Percentiles rank a stretch among this genome's conserved stretches.
Conservation (phyloP, 2,329 filamentous ascomycete species). For the Domatiomyces catenatus region DNA sequence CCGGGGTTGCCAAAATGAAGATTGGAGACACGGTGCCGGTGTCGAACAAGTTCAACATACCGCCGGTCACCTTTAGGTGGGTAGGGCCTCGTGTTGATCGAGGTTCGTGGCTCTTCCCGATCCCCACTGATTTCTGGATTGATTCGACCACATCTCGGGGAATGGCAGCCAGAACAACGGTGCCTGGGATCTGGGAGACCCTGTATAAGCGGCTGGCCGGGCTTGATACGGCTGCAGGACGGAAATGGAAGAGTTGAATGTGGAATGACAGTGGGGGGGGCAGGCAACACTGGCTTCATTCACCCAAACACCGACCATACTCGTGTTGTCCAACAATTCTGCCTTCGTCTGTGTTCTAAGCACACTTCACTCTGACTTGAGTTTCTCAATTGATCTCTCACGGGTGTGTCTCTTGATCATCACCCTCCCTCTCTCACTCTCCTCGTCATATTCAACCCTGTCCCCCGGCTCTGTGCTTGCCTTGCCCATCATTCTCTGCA, state of each 20-base stretch:
- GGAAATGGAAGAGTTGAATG: slow-evolving; percentile 12
- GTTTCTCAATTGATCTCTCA: background rate
- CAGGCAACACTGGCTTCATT: background rate
- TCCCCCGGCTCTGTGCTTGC: too few species aligned
- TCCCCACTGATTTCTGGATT: slow-evolving; percentile 26
- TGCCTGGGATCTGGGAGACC: slow-evolving; percentile 29
- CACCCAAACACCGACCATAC: background rate
- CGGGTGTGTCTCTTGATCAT: background rate
- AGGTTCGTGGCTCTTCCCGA: slow-evolving; percentile 25
- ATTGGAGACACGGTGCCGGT: slow-evolving; percentile 27
- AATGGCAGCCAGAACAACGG: slow-evolving; percentile 23
- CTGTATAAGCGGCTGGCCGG: slow-evolving; percentile 27
- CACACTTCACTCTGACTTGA: background rate
- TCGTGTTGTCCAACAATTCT: background rate
- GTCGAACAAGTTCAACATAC: slow-evolving; percentile 20
- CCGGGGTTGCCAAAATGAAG: slow-evolving; percentile 27
- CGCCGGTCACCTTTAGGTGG: slow-evolving; percentile 26
- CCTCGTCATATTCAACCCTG: background rate
- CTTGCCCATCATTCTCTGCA: background rate
- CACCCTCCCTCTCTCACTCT: background rate
- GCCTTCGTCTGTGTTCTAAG: background rate
- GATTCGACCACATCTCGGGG: slow-evolving; percentile 20
- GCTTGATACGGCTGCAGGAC: slow-evolving; percentile 4
- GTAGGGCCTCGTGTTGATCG: slow-evolving; percentile 23
- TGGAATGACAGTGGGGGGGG: background rate